A percentile compares a stretch with the other conserved stretches of the same genome.
phyloP scores from a whole-genome alignment of 2,329 filamentous ascomycete genomes.

The Plenodomus tracheiphilus region DNA sequence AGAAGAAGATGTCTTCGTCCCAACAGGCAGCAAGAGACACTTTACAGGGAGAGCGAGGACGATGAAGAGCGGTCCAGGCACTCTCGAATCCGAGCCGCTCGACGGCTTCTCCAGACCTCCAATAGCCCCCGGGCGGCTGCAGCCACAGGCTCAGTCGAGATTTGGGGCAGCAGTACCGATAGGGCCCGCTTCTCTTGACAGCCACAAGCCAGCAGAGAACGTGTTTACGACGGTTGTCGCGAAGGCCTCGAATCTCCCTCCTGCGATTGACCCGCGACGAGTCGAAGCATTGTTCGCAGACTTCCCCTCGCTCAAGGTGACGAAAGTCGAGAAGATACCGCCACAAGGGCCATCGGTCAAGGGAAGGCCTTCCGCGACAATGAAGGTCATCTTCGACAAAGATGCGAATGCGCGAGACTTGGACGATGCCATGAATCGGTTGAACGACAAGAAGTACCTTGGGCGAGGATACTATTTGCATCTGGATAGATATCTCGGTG shows the following conservation, averaged over 20 bases:
- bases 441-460: slow-evolving; percentile 41
- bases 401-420: slow-evolving; percentile 31
- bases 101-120: slow-evolving; percentile 21
- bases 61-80: slow-evolving; percentile 40
- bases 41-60: slow-evolving; percentile 33
- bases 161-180: slow-evolving; percentile 15
- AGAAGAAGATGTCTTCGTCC: slow-evolving; percentile 32
- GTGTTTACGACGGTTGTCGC: slow-evolving; percentile 35
- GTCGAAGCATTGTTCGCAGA: slow-evolving; percentile 36
- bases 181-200: slow-evolving; percentile 19
- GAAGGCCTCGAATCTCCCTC: slow-evolving; percentile 39
- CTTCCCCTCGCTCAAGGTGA: slow-evolving; percentile 37
- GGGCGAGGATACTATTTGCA: slow-evolving; percentile 40
- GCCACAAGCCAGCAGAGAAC: slow-evolving; percentile 24
- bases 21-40: slow-evolving; percentile 34
- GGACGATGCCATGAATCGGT: slow-evolving; percentile 35
- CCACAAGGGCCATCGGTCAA: slow-evolving; percentile 21
- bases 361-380: slow-evolving; percentile 28
- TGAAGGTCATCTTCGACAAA: slow-evolving; percentile 41
- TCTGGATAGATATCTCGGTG: slow-evolving; percentile 37
- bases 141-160: slow-evolving; percentile 17
- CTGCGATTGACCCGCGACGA: slow-evolving; percentile 23
- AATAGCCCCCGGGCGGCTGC: slow-evolving; percentile 15
- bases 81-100: slow-evolving; percentile 30
- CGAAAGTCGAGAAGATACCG: slow-evolving; percentile 33